phyloP scores from a whole-genome alignment of 139 green algal species.

The Chara braunii region DNA sequence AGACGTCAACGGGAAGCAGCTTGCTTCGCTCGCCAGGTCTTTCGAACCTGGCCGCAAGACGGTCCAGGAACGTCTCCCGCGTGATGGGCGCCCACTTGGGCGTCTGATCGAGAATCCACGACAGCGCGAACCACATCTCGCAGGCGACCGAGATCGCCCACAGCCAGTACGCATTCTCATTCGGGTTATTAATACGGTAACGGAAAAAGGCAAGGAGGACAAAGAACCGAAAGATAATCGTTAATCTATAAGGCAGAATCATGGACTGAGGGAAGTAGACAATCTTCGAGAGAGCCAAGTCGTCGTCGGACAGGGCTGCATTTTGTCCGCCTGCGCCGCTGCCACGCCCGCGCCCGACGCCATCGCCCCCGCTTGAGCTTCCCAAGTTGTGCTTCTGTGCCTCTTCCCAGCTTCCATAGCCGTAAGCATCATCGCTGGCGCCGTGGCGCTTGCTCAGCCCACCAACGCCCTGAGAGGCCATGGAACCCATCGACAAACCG shows the following conservation, averaged over 20 bases:
- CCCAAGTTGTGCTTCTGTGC: too few relatives aligned
- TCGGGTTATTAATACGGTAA: constrained; percentile 26
- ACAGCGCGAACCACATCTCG: constrained; percentile 38
- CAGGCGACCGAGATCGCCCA: constrained; percentile 28
- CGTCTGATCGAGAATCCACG: constrained; percentile 36
- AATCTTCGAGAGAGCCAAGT: constrained; percentile 32
- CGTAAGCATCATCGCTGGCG: too few relatives aligned
- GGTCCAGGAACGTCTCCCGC: constrained; percentile 29
- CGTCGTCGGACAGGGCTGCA: too few relatives aligned
- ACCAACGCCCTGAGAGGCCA: too few relatives aligned
- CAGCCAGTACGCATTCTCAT: constrained; percentile 1
- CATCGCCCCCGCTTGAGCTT: too few relatives aligned
- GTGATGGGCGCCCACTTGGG: constrained; percentile 34
- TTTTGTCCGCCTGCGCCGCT: too few relatives aligned
- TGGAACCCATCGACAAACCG: too few relatives aligned
- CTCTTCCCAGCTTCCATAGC: too few relatives aligned
- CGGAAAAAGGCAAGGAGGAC: constrained; percentile 21
- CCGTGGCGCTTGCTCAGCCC: too few relatives aligned
- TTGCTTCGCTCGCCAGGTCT: constrained; percentile 59
- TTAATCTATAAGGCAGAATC: constrained; percentile 23
- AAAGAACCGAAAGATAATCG: constrained; percentile 20
- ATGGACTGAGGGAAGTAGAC: constrained; percentile 5
- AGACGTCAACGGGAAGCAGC: constrained; percentile 30
- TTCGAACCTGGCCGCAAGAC: constrained; percentile 11
- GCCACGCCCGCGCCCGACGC: too few relatives aligned